Base-by-base conservation (phyloP, 805 yeast genomes). In the Saccharomyces mikatae region DNA sequence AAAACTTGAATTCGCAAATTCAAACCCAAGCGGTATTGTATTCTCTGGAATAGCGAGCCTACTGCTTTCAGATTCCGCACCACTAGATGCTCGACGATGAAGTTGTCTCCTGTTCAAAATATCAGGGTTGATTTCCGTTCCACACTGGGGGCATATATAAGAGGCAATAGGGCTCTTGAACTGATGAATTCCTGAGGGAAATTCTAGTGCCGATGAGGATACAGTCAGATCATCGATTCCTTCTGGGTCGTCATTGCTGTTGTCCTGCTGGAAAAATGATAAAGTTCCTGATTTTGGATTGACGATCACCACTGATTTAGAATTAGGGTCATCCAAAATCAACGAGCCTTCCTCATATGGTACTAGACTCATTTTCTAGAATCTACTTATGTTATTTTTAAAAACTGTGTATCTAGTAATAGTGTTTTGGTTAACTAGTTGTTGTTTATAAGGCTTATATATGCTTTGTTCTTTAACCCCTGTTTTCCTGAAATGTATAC, bases 121-220 rank as follows among this genome's bases (percentile, higher is more conserved):
- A 4, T 36, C 29, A 27, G 52, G 57, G 47, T 58, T 57, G 10
- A 68, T 57, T 29, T 66, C 62, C 2, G 68, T 62, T 4, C 70
- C 70, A 58, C 71, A 68, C 28, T 60, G 61, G 1, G 71, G 71
- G 48, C 71, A 68, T 6, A 59, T 53, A 50, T 58, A 68, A 0
- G 67, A 52, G 3, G 71, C 58, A 31, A 65, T 60, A 9, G 63
- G 54, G 14, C 52, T 55, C 17, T 55, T 50, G 14, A 28, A 41
- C 5, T 41, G 22, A 31, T 49, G 32, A 17, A 46, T 48, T 11
- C 27, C 28, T 28, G 48, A 44, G 17, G 51, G 46, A 36, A 36
- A 36, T 9, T 36, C 44, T 22, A 36, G 44, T 36, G 44, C 44
- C 6, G 44, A 36, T 36, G 22, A 36, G 10, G 44, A 36, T 17